phyloP scores from a whole-genome alignment of 176 grass and related monocot genomes.

The Ampelocalamus luodianensis region DNA sequence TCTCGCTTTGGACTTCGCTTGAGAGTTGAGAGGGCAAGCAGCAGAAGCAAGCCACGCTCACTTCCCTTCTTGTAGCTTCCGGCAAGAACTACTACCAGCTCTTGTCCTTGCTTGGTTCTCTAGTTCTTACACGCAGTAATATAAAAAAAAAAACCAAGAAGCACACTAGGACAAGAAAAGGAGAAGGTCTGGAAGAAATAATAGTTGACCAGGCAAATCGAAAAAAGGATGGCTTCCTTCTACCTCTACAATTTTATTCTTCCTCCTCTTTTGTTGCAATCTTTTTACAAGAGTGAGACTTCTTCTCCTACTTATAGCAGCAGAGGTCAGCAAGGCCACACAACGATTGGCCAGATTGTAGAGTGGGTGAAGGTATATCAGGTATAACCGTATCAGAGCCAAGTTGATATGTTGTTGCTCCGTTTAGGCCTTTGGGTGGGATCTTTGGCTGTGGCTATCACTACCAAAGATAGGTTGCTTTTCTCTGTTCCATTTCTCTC shows the following conservation, averaged over 20 bases:
- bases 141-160: not conserved
- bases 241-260: not conserved
- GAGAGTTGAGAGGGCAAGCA: not conserved
- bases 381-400: not conserved
- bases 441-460: conserved; percentile 46
- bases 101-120: not conserved
- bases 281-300: not conserved
- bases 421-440: conserved; percentile 19
- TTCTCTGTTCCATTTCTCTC: not conserved
- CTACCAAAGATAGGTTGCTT: conserved; percentile 25
- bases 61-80: conserved; percentile 6
- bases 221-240: not conserved
- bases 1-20: not conserved
- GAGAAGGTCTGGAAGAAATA: conserved; percentile 17
- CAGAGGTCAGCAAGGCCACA: conserved; percentile 21
- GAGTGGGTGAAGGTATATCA: not conserved
- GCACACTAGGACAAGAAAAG: not conserved
- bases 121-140: not conserved
- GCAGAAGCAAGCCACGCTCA: conserved; percentile 15
- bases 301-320: conserved; percentile 27
- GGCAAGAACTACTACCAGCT: conserved; percentile 18
- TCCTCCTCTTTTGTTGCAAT: not conserved
- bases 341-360: not conserved
- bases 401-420: conserved; percentile 36
- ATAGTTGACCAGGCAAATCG: not conserved